Evolutionary conservation across 2,329 filamentous ascomycete genomes (phyloP).

Genomic region (Fusarium annulatum): DNA sequence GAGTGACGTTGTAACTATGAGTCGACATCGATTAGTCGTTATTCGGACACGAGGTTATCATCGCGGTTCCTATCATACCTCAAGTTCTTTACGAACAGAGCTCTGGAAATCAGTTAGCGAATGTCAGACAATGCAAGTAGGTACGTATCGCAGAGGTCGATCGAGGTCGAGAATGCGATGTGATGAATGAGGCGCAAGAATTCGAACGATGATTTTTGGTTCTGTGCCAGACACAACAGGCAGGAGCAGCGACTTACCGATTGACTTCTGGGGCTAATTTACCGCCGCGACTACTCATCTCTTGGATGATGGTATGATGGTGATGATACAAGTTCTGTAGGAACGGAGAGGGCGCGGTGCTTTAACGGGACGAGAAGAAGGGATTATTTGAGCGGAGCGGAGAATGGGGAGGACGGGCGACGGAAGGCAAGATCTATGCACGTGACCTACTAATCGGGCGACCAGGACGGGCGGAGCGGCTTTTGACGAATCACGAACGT

Average conservation of each 20-base stretch:
- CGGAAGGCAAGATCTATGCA: slow-evolving; percentile 41
- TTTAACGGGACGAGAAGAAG: slow-evolving; percentile 42
- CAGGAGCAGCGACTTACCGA: slow-evolving; percentile 67
- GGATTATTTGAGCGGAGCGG: slow-evolving; percentile 47
- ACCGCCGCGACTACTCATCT: slow-evolving; percentile 95
- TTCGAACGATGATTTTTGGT: slow-evolving; percentile 21
- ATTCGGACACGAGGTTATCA: slow-evolving; percentile 16
- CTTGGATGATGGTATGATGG: slow-evolving; percentile 63
- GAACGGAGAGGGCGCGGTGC: slow-evolving; percentile 43
- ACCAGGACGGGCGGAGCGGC: slow-evolving; percentile 11
- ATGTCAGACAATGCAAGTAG: slow-evolving; percentile 4
- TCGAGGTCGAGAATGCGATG: slow-evolving; percentile 16
- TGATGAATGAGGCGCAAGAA: slow-evolving; percentile 19
- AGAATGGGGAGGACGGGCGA: slow-evolving; percentile 44
- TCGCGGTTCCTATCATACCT: slow-evolving; percentile 68
- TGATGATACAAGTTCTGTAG: slow-evolving; percentile 48
- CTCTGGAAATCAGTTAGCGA: slow-evolving; percentile 68
- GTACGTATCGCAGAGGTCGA: not conserved
- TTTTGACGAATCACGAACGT: slow-evolving; percentile 16
- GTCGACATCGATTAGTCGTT: slow-evolving; percentile 66
- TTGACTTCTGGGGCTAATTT: slow-evolving; percentile 99
- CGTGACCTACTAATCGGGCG: slow-evolving; percentile 41
- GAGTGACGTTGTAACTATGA: slow-evolving; percentile 94
- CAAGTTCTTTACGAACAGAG: slow-evolving; percentile 99
- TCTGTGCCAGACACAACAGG: slow-evolving; percentile 4